A percentile compares a stretch with the other conserved stretches of the same genome.
Conservation (phyloP, 345 rosid species). For the Hibiscus mutabilis region DNA sequence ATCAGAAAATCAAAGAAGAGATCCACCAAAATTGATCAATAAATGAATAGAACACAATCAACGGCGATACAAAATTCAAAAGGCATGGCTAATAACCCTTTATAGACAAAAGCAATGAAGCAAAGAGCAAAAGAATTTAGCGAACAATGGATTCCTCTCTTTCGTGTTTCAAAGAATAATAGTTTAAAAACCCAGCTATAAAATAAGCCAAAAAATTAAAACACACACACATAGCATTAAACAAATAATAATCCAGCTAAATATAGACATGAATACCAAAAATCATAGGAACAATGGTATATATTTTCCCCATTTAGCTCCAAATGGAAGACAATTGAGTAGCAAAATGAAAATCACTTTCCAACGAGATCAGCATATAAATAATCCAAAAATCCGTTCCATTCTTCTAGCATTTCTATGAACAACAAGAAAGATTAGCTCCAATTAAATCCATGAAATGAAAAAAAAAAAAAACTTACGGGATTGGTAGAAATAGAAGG, state of each 20-base stretch:
- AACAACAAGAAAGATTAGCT: background rate
- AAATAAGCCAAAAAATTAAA: background rate
- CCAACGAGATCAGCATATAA: background rate
- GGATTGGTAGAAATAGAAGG: conserved; percentile 75
- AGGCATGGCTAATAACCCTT: background rate
- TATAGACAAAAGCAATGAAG: background rate
- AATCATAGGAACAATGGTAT: background rate
- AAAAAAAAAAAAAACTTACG: conserved; percentile 27
- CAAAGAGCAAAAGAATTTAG: background rate
- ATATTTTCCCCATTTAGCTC: background rate
- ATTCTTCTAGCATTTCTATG: background rate
- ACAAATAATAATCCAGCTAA: background rate
- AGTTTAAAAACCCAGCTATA: background rate
- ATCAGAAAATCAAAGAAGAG: conserved; percentile 1
- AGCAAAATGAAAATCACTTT: background rate
- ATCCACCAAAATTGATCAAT: conserved; percentile 6
- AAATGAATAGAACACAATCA: conserved; percentile 9
- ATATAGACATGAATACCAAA: background rate
- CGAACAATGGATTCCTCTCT: background rate
- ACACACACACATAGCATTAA: background rate
- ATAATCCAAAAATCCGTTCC: background rate
- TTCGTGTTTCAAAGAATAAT: background rate
- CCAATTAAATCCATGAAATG: conserved; percentile 3
- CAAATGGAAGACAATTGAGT: background rate
- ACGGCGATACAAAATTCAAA: background rate